A percentile compares a stretch with the other conserved stretches of the same genome.
Evolutionary conservation across 345 rosid species (phyloP).

Genomic region (Toxicodendron radicans): DNA sequence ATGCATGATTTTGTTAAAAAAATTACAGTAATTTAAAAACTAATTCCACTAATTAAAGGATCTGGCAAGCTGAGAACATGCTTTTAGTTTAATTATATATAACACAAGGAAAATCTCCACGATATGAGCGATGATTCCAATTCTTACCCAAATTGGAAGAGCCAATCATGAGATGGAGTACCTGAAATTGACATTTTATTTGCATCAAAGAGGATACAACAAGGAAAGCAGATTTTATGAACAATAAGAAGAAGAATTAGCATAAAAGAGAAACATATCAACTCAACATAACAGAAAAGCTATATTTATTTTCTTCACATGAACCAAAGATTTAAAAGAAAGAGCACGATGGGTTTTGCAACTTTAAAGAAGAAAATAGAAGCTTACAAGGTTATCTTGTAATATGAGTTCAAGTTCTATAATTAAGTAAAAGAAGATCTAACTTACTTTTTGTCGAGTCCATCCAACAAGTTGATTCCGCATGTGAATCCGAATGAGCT

Average conservation of each 20-base stretch:
- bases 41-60: background rate
- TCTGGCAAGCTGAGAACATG: conserved; percentile 3
- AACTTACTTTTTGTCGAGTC: conserved; percentile 57
- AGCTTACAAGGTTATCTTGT: background rate
- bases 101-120: background rate
- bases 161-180: conserved; percentile 45
- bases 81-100: background rate
- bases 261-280: no score
- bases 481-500: conserved; percentile 59
- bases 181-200: conserved; percentile 28
- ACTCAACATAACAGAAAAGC: no score
- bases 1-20: no score
- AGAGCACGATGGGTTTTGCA: background rate
- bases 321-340: background rate
- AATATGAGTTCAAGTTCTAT: background rate
- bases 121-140: background rate
- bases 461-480: conserved; percentile 55
- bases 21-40: no score
- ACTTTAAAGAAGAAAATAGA: background rate
- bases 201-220: no score
- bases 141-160: conserved; percentile 47
- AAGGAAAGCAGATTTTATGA: no score
- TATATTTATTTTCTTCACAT: background rate
- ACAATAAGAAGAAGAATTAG: no score
- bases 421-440: background rate